Percentiles rank a stretch among this genome's conserved stretches.
phyloP scores from a whole-genome alignment of 2,329 filamentous ascomycete species.

The Chalaropsis ovoidea region DNA sequence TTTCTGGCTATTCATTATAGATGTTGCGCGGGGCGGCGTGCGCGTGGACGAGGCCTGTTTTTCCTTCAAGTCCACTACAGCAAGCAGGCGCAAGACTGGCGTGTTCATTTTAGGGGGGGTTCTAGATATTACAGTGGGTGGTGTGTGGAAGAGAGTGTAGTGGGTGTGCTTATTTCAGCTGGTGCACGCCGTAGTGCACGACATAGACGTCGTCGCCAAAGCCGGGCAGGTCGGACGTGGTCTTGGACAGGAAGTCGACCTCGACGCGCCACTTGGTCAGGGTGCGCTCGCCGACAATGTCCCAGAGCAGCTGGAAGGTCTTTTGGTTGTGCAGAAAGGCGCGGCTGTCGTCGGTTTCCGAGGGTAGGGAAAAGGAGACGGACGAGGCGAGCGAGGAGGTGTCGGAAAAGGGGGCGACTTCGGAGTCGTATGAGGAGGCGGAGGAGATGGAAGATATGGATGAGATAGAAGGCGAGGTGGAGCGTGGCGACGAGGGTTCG shows the following conservation, averaged over 20 bases:
- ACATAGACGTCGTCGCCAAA: slow-evolving; percentile 25
- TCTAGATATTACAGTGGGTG: slow-evolving; percentile 1
- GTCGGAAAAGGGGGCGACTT: slow-evolving; percentile 24
- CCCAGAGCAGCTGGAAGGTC: slow-evolving; percentile 46
- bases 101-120: neutral
- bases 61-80: slow-evolving; percentile 14
- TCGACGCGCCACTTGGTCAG: slow-evolving; percentile 42
- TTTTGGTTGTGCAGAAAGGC: slow-evolving; percentile 40
- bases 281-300: slow-evolving; percentile 42
- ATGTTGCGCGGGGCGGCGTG: neutral
- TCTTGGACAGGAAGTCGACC: slow-evolving; percentile 32
- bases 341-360: slow-evolving; percentile 19
- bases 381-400: slow-evolving; percentile 21
- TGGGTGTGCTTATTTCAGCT: slow-evolving; percentile 16
- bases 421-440: slow-evolving; percentile 15
- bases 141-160: neutral
- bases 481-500: slow-evolving; percentile 1
- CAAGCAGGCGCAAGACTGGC: neutral
- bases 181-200: slow-evolving; percentile 26
- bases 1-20: neutral
- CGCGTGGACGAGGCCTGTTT: slow-evolving; percentile 17
- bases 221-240: slow-evolving; percentile 25
- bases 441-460: slow-evolving; percentile 15
- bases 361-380: slow-evolving; percentile 21
- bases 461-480: slow-evolving; percentile 14